Evolutionary conservation across 2,329 filamentous ascomycete genomes (phyloP).

Genomic region (Diplodia corticola): DNA sequence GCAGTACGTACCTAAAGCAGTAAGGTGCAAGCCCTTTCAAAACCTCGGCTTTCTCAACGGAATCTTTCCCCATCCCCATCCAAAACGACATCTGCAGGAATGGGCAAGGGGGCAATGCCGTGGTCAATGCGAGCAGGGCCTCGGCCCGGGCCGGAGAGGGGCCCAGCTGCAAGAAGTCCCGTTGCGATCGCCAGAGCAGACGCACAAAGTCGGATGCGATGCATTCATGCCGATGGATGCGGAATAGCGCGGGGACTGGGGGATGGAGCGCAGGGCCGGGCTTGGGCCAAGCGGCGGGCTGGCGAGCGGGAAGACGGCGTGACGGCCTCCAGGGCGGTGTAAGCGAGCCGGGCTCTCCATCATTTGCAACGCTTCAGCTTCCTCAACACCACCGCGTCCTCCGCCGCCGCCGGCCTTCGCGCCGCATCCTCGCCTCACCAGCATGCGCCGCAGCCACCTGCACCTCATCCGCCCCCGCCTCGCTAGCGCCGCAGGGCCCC

Average conservation of each 20-base stretch:
- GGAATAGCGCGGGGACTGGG: neutral
- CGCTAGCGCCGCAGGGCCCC: slow-evolving; percentile 2
- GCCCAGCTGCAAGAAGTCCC: neutral
- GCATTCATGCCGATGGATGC: neutral
- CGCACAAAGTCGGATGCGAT: neutral
- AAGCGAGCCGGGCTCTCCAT: neutral
- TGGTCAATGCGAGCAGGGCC: neutral
- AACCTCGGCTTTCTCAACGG: too few species aligned
- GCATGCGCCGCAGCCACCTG: slow-evolving; percentile 4
- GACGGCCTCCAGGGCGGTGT: neutral
- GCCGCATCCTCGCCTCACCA: slow-evolving; percentile 12
- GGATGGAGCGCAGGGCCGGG: too few species aligned
- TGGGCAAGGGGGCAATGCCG: too few species aligned
- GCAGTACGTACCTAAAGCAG: too few species aligned
- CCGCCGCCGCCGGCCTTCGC: slow-evolving; percentile 1
- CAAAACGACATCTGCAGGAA: too few species aligned
- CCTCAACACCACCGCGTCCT: neutral
- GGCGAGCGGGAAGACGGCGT: neutral
- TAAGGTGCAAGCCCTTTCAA: too few species aligned
- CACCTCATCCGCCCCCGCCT: slow-evolving; percentile 4
- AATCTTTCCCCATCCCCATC: too few species aligned
- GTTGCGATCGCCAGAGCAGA: neutral
- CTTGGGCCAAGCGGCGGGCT: too few species aligned
- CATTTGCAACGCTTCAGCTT: too few species aligned
- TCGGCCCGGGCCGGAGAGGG: neutral